Evolutionary conservation across 192 early-diverging fungal species (phyloP), one percentile per base, ranked within the genome.

Genomic region (Coemansia asiatica): DNA sequence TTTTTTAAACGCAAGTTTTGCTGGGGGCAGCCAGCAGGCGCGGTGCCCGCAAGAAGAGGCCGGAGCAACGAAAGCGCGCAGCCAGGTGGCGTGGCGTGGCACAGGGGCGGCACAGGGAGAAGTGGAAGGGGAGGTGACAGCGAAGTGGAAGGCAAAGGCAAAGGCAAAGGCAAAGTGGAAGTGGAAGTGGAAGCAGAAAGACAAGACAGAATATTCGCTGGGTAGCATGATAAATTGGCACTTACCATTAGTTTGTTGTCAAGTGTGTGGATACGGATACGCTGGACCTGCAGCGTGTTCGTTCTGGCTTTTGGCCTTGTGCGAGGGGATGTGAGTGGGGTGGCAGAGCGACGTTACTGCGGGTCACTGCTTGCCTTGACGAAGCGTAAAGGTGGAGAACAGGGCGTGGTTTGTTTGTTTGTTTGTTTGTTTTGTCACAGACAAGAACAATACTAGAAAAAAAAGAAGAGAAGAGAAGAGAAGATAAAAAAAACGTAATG

Each of bases 391-490:
- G 25, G 12, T 35, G 35, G 57, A 59, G 31, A 59, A n/a, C 23
- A 22, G 33, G 35, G 57, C 29, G 57, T 19, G 33, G 36, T 12
- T n/a, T n/a, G n/a, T n/a, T n/a, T n/a, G n/a, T n/a, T n/a, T n/a
- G n/a, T n/a, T n/a, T 31, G 54, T 26, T 29, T 56, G 54, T 26
- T 29, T 40, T 59, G 57, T 59, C 57, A 21, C 57, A 59, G 57
- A 59, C 57, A 59, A 59, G 57, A 59, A 59, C 57, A 59, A 59
- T 59, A 22, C 35, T 21, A 13, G n/a, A 31, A 19, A 40, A 59
- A 23, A 27, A 22, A 53, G 15, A 15, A 56, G 55, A 56, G 15
- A 35, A 59, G 53, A 4, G 16, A 28, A 15, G 25, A 28, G 25
- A 51, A 21, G 15, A 51, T 27, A 55, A 59, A 19, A 59, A 9